Evolutionary conservation across 495 filamentous ascomycete species (phyloP), one percentile per base, ranked within the genome.

Genomic region (Hypoxylon perforatum): DNA sequence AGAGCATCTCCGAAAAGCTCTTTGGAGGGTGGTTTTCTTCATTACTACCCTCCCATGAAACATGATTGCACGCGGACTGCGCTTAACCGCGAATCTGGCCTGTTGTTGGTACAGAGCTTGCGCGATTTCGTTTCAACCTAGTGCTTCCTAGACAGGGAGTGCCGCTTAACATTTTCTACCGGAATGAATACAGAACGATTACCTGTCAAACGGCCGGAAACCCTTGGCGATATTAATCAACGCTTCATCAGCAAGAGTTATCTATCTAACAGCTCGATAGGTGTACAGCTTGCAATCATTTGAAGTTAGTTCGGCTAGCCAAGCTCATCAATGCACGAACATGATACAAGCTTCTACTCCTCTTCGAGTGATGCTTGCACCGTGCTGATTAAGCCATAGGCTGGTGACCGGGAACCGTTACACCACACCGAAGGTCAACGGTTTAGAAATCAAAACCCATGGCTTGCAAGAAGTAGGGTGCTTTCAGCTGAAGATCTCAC

Each of bases 41-140:
- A 57, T 53, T 67, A 38, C 46, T 48, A 47, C 47, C 30, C 30
- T 61, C 17, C 18, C 14, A 48, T 58, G 64, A 67, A 67, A 67
- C 64, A 60, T 22, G 19, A 17, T 28, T 28, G 11, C 38, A 30
- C 33, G 15, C 22, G 57, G 42, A 51, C 36, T 57, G 33, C 19
- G 45, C 42, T 22, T 66, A 19, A 19, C 39, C 19, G 30, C 57
- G 46, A 30, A 57, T 39, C 44, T 52, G 52, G 36, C 42, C 51
- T 52, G 15, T 41, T 35, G 50, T 61, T 57, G 57, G 63, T 60
- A 45, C 36, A 50, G 18, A 28, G 14, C 44, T 48, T 22, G 14
- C 42, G 45, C 17, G 12, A 42, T 42, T 36, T 23, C 47, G 38
- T 61, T 61, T 62, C 53, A 35, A 57, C 25, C 3, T 11, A 18